Evolutionary conservation across 768 basidiomycete genomes (phyloP).

Genomic region (Mrakia hoshinonis): DNA sequence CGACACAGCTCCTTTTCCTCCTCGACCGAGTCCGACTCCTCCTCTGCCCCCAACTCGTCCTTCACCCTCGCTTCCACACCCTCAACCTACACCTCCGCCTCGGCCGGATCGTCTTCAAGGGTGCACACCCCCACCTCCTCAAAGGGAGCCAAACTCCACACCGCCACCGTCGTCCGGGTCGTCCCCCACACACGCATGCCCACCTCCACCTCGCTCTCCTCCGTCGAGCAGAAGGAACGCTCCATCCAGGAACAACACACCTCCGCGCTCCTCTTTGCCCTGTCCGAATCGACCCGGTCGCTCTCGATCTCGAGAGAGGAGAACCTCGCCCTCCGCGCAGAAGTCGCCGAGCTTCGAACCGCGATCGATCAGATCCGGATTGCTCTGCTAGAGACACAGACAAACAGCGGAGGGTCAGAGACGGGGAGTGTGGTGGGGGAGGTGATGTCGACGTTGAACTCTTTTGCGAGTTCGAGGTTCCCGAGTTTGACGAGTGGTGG

Average conservation of each 20-base stretch:
- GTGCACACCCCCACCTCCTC: not conserved
- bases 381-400: not conserved
- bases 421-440: not conserved
- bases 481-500: not conserved
- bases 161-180: not conserved
- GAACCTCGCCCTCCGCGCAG: not conserved
- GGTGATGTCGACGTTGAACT: not conserved
- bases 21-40: not conserved
- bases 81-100: not conserved
- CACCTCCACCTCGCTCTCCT: not conserved
- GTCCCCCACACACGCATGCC: not conserved
- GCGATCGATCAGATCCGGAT: not conserved
- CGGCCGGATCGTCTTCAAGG: not conserved
- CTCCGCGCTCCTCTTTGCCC: slow-evolving; percentile 14
- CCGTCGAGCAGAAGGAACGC: slow-evolving; percentile 4
- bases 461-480: not conserved
- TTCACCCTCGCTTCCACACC: not conserved
- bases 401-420: not conserved
- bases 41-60: not conserved
- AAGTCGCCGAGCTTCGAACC: not conserved
- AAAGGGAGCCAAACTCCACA: not conserved
- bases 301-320: not conserved
- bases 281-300: not conserved
- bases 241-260: no score
- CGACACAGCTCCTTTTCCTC: not conserved